phyloP scores from a whole-genome alignment of 1,139 yeast genomes.

The Geotrichum restrictum region DNA sequence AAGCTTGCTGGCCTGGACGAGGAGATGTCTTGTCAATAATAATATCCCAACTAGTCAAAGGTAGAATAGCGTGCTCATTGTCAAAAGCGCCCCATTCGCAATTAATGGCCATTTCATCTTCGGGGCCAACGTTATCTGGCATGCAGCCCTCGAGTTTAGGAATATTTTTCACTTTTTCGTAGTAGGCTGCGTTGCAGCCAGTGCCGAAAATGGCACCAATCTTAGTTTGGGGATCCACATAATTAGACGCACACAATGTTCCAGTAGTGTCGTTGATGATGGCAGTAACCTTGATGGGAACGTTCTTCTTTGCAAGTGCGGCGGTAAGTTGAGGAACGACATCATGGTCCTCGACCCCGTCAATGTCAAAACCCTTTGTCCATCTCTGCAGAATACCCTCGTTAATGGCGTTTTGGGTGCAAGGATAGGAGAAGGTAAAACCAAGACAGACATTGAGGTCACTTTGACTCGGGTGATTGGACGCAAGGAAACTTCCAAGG shows the following conservation, averaged over 20 bases:
- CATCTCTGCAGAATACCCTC: constrained; percentile 87
- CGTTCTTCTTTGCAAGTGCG: constrained; percentile 57
- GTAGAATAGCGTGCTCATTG: constrained; percentile 72
- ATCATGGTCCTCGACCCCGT: constrained; percentile 89
- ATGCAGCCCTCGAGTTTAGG: constrained; percentile 78
- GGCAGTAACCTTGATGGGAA: constrained; percentile 86
- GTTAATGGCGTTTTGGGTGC: constrained; percentile 77
- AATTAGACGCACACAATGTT: constrained; percentile 91
- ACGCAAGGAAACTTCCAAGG: constrained; percentile 57
- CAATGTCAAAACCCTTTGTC: constrained; percentile 97
- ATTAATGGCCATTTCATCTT: constrained; percentile 88
- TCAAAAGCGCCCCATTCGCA: constrained; percentile 98
- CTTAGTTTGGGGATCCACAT: constrained; percentile 80
- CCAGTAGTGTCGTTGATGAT: constrained; percentile 96
- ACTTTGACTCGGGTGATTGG: constrained; percentile 43
- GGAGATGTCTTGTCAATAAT: constrained; percentile 81
- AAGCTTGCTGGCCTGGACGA: constrained; percentile 93
- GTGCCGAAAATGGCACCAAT: constrained; percentile 98
- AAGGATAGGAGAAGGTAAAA: constrained; percentile 93
- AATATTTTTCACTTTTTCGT: constrained; percentile 67
- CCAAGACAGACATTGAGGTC: constrained; percentile 62
- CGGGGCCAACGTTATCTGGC: constrained; percentile 56
- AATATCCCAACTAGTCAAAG: constrained; percentile 85
- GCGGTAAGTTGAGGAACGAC: constrained; percentile 87
- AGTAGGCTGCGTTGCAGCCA: constrained; percentile 95